Evolutionary conservation across 2,329 filamentous ascomycete genomes (phyloP), one percentile per base, ranked within the genome.

Genomic region (Aspergillus unguis): DNA sequence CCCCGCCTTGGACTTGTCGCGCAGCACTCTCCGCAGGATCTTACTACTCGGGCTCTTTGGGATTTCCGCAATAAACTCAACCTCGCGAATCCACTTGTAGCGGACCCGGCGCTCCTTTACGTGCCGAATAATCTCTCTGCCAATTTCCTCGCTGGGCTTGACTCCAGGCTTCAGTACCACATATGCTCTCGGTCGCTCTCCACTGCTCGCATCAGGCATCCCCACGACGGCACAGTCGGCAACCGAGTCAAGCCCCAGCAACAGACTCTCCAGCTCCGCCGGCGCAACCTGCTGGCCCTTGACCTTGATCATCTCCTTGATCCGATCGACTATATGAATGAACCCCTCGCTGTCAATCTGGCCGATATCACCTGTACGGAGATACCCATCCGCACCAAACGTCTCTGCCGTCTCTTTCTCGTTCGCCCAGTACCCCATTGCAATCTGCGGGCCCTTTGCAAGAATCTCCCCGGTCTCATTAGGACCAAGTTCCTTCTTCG

Each of bases 11-110:
- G 8, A 4, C 42, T 11, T 54, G 9, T 81, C 75, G 56, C 75
- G 79, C 62, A 86, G 66, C 46, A 88, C 61, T 25, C 86, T 75
- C 44, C 86, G 76, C 65, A 90, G 68, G 50, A 90, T 88, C 80
- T 90, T 90, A 7, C 87, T 87, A 62, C 82, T 86, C 0, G 85
- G 80, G 64, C 83, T 87, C 78, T 90, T 90, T 9, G 87, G 87
- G 26, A 91, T 82, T 45, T 76, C 77, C 7, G 67, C 54, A 8
- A 71, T 55, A 44, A 73, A 66, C 46, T 72, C 69, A 11, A 73
- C 60, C 56, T 71, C 71, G 4, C 61, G 61, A 44, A 72, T 54
- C 70, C 70, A 71, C 55, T 73, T 74, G 42, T 71, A 64, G 27
- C 80, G 76, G 1, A 86, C 84, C 67, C 89, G 86, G 69, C 83